phyloP scores from a whole-genome alignment of 192 early-diverging fungal genomes.

The Coemansia sp. region DNA sequence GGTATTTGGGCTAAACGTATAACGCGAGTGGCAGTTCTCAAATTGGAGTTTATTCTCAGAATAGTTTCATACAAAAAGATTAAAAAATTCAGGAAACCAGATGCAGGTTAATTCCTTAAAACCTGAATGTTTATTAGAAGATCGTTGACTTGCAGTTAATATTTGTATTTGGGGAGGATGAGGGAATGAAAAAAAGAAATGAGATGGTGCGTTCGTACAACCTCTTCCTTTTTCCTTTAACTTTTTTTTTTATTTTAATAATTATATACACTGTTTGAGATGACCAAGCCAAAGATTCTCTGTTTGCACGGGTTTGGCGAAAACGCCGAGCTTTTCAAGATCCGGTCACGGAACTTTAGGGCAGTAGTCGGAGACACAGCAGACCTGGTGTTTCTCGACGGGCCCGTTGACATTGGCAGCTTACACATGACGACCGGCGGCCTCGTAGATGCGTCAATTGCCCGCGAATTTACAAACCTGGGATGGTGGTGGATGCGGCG shows the following conservation, averaged over 20 bases:
- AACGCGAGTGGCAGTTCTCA: too few relatives aligned
- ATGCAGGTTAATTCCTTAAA: too few relatives aligned
- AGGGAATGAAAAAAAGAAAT: not conserved
- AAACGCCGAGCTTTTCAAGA: constrained; percentile 40
- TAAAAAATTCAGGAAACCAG: too few relatives aligned
- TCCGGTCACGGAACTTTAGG: constrained; percentile 40
- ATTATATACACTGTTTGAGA: not conserved
- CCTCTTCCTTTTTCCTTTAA: not conserved
- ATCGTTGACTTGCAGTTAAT: not conserved
- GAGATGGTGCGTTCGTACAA: not conserved
- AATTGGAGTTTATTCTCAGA: too few relatives aligned
- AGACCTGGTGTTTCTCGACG: constrained; percentile 42
- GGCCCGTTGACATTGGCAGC: constrained; percentile 37
- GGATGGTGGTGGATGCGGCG: constrained; percentile 51
- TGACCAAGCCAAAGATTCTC: constrained; percentile 48
- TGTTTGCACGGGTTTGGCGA: constrained; percentile 52
- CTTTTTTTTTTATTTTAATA: not conserved
- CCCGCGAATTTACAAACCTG: constrained; percentile 38
- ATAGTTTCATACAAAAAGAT: too few relatives aligned
- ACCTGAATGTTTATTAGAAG: not conserved
- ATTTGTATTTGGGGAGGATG: not conserved
- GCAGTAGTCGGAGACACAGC: constrained; percentile 30
- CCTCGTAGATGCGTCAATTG: constrained; percentile 1
- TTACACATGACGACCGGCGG: constrained; percentile 31
- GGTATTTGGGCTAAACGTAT: too few relatives aligned